phyloP scores from a whole-genome alignment of 768 basidiomycete genomes.

The Lentinula detonsa region DNA sequence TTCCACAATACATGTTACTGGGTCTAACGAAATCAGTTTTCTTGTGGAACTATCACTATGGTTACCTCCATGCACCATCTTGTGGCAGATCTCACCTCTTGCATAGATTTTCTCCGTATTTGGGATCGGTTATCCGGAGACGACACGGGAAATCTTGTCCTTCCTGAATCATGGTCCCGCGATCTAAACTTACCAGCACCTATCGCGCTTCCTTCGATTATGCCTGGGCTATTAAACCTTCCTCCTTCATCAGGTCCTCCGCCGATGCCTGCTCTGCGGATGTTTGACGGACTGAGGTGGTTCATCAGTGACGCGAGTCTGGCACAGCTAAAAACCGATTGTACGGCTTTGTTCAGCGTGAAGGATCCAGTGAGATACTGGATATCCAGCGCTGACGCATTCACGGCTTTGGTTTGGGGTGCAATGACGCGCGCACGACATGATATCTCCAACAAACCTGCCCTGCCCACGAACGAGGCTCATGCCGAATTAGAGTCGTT shows the following conservation, averaged over 20 bases:
- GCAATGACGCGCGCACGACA: constrained; percentile 6
- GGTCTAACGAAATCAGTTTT: neutral
- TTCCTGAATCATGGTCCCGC: neutral
- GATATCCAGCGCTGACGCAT: constrained; percentile 6
- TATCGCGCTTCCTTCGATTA: neutral
- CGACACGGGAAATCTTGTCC: neutral
- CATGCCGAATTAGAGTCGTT: neutral
- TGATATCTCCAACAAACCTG: neutral
- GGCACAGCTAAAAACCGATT: neutral
- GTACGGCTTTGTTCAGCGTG: neutral
- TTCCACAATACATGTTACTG: neutral
- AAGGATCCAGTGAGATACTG: neutral
- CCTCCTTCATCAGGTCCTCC: neutral
- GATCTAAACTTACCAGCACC: neutral
- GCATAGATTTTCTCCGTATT: neutral
- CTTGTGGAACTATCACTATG: constrained; percentile 1
- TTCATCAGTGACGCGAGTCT: neutral
- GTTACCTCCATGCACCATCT: neutral
- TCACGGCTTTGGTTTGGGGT: constrained; percentile 6
- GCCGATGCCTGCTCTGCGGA: neutral
- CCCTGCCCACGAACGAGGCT: neutral
- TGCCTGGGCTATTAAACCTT: neutral
- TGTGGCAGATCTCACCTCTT: constrained; percentile 1
- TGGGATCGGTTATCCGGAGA: neutral
- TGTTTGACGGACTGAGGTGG: constrained; percentile 1